Evolutionary conservation across 2,329 filamentous ascomycete genomes (phyloP).

Genomic region (Zarea fungicola): DNA sequence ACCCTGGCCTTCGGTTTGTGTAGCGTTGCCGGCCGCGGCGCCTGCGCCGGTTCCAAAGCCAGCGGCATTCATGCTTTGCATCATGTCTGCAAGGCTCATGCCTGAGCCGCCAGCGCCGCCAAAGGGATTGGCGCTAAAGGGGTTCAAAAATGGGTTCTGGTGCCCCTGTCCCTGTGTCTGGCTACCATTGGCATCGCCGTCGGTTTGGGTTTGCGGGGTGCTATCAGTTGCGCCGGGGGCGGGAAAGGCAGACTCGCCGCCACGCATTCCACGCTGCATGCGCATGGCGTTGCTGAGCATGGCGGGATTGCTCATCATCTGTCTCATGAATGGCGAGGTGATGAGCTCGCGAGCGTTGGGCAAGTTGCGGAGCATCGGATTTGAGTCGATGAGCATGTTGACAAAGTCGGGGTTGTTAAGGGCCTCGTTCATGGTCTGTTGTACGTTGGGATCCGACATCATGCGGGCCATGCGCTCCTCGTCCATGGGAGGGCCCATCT

Average conservation of each 20-base stretch:
- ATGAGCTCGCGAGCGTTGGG: slow-evolving; percentile 79
- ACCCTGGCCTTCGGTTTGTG: slow-evolving; percentile 21
- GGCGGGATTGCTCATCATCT: slow-evolving; percentile 89
- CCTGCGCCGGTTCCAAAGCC: slow-evolving; percentile 24
- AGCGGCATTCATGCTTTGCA: slow-evolving; percentile 24
- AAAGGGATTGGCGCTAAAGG: slow-evolving; percentile 37
- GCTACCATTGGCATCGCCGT: slow-evolving; percentile 26
- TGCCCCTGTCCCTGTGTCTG: not conserved
- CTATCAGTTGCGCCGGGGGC: slow-evolving; percentile 89
- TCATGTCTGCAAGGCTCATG: slow-evolving; percentile 17
- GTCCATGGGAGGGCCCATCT: slow-evolving; percentile 87
- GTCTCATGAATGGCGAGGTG: slow-evolving; percentile 79
- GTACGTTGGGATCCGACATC: slow-evolving; percentile 82
- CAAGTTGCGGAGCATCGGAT: slow-evolving; percentile 72
- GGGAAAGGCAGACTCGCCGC: slow-evolving; percentile 62
- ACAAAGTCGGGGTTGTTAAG: slow-evolving; percentile 93
- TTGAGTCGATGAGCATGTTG: slow-evolving; percentile 89
- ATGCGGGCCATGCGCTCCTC: slow-evolving; percentile 78
- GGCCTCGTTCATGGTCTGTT: slow-evolving; percentile 86
- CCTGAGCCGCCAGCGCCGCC: slow-evolving; percentile 17
- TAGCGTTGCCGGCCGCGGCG: not conserved
- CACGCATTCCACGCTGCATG: slow-evolving; percentile 69
- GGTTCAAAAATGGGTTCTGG: slow-evolving; percentile 31
- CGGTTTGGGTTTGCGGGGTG: slow-evolving; percentile 52
- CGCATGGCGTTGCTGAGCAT: slow-evolving; percentile 76